Conservation (phyloP, 1,284 basidiomycete genomes). For the Fomitopsis betulina region DNA sequence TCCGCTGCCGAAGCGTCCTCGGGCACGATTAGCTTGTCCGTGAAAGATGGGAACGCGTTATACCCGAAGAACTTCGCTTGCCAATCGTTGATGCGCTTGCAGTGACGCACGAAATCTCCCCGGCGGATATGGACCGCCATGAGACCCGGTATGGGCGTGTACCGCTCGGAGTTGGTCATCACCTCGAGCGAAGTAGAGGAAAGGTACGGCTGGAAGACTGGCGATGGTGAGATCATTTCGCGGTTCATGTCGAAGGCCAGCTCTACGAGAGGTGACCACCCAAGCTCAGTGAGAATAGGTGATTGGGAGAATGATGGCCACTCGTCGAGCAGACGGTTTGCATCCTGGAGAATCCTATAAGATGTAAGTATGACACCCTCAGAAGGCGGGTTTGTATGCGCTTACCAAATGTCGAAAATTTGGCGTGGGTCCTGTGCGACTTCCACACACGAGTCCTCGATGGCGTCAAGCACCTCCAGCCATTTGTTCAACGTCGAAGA, state of each 20-base stretch:
- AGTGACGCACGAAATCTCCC: constrained; percentile 56
- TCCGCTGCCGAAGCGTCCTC: constrained; percentile 20
- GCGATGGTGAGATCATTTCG: constrained; percentile 26
- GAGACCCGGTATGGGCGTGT: constrained; percentile 32
- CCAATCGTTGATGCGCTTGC: constrained; percentile 40
- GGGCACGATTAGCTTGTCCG: constrained; percentile 33
- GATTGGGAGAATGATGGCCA: constrained; percentile 34
- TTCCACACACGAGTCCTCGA: constrained; percentile 7
- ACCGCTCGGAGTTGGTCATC: constrained; percentile 13
- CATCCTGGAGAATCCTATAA: constrained; percentile 31
- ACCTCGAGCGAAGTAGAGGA: constrained; percentile 6
- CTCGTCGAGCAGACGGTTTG: constrained; percentile 29
- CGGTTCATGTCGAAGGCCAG: constrained; percentile 33
- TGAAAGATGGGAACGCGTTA: constrained; percentile 36
- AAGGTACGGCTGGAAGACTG: constrained; percentile 8
- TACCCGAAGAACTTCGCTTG: constrained; percentile 36
- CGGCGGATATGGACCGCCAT: constrained; percentile 58
- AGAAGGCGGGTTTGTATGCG: neutral
- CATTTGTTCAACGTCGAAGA: constrained; percentile 2
- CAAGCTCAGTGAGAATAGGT: constrained; percentile 32
- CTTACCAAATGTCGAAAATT: constrained; percentile 23
- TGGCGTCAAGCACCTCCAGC: constrained; percentile 7
- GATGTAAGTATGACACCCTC: constrained; percentile 19
- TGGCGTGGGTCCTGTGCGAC: constrained; percentile 1
- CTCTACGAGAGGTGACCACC: constrained; percentile 38